Evolutionary conservation across 495 filamentous ascomycete genomes (phyloP).

Genomic region (Sphaerosporella brunnea): DNA sequence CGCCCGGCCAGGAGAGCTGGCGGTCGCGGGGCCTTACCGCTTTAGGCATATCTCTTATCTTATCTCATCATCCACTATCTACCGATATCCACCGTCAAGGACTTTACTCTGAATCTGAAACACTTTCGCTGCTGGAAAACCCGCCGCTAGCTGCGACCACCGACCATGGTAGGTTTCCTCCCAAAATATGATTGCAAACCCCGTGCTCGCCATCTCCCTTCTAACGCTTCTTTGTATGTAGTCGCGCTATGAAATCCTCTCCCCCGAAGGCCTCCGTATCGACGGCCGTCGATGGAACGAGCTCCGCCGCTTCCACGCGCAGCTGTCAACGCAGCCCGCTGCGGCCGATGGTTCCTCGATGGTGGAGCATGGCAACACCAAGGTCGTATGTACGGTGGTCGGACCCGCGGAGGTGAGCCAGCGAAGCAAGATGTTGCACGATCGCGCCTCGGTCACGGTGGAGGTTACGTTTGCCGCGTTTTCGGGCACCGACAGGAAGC

Average conservation of each 20-base stretch:
- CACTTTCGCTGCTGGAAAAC: too few species aligned
- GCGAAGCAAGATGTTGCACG: conserved; percentile 39
- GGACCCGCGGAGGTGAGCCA: conserved; percentile 50
- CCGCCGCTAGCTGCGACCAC: too few species aligned
- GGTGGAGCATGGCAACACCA: conserved; percentile 89
- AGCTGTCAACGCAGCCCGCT: conserved; percentile 68
- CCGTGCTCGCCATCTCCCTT: too few species aligned
- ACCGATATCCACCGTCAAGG: too few species aligned
- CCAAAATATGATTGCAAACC: too few species aligned
- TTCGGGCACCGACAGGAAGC: conserved; percentile 68
- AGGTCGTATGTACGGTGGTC: conserved; percentile 78
- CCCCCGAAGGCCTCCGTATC: conserved; percentile 25
- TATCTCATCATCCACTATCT: too few species aligned
- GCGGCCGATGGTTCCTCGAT: conserved; percentile 80
- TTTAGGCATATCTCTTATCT: too few species aligned
- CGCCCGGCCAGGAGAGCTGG: too few species aligned
- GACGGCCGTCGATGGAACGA: conserved; percentile 87
- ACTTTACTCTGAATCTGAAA: too few species aligned
- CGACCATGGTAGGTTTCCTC: too few species aligned
- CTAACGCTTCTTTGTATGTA: too few species aligned
- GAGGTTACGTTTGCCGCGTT: conserved; percentile 78
- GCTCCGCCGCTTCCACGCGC: conserved; percentile 69
- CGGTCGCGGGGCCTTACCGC: too few species aligned
- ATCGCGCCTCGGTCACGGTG: conserved; percentile 32
- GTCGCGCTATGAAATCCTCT: conserved; percentile 26